phyloP scores from a whole-genome alignment of 352 stramenopile genomes.

The Phytophthora chlamydospora region DNA sequence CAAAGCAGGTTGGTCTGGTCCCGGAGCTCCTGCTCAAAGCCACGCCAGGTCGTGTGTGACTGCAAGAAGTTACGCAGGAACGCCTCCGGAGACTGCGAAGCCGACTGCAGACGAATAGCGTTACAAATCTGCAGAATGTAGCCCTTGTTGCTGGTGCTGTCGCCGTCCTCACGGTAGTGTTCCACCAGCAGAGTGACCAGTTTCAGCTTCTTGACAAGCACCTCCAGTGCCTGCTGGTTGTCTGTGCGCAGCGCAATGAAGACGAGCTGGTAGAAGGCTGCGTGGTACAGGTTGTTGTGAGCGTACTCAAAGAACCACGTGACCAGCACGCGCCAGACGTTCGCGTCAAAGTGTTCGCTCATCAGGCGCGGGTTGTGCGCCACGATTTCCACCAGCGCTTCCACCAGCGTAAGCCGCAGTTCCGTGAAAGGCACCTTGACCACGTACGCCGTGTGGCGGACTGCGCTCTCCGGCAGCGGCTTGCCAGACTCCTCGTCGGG shows the following conservation, averaged over 20 bases:
- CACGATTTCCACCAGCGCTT: constrained; percentile 86
- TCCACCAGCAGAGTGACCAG: constrained; percentile 86
- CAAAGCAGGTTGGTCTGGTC: constrained; percentile 59
- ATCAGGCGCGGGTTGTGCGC: constrained; percentile 78
- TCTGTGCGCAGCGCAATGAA: constrained; percentile 89
- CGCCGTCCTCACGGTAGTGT: constrained; percentile 69
- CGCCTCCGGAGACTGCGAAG: constrained; percentile 85
- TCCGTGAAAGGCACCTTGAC: constrained; percentile 91
- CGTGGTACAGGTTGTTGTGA: constrained; percentile 93
- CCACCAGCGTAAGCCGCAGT: constrained; percentile 85
- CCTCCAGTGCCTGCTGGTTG: constrained; percentile 78
- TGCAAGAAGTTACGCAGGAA: constrained; percentile 91
- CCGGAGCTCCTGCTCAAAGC: constrained; percentile 75
- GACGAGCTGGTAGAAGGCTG: constrained; percentile 90
- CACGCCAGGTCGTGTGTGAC: constrained; percentile 86
- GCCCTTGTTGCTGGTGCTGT: constrained; percentile 80
- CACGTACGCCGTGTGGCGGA: constrained; percentile 88
- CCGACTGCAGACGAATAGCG: constrained; percentile 86
- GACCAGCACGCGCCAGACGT: constrained; percentile 88
- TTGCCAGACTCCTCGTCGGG: constrained; percentile 60
- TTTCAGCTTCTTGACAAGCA: constrained; percentile 90
- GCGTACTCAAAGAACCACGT: constrained; percentile 93
- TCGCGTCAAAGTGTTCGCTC: constrained; percentile 73
- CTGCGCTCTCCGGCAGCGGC: constrained; percentile 56
- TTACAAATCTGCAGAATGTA: constrained; percentile 92